phyloP scores from a whole-genome alignment of 176 grass and related monocot species.

The Lolium multiflorum region DNA sequence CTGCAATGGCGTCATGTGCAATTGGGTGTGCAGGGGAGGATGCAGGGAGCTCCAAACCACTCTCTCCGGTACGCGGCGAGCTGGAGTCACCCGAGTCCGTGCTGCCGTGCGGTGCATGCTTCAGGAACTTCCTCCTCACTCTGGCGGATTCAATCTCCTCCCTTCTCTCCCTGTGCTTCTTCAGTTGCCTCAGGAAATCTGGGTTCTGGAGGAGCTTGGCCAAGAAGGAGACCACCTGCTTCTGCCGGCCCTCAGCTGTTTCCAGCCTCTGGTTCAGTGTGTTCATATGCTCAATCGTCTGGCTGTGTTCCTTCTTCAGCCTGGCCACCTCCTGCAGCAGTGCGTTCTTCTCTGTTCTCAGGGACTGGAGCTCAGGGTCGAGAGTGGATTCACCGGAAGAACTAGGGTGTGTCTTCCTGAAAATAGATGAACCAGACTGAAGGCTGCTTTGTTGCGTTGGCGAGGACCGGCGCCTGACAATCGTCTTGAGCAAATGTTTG shows the following conservation, averaged over 20 bases:
- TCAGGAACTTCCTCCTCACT: slow-evolving; percentile 73
- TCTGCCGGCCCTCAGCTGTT: slow-evolving; percentile 76
- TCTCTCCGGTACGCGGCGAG: slow-evolving; percentile 27
- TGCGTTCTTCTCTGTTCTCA: slow-evolving; percentile 62
- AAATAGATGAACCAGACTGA: slow-evolving; percentile 41
- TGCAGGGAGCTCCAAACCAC: slow-evolving; percentile 33
- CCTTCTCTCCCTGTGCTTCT: slow-evolving; percentile 55
- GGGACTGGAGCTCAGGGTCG: slow-evolving; percentile 61
- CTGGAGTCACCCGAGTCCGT: slow-evolving; percentile 54
- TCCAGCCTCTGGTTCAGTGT: slow-evolving; percentile 72
- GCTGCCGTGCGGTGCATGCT: slow-evolving; percentile 49
- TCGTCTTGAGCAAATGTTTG: slow-evolving; percentile 77
- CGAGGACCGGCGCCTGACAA: slow-evolving; percentile 73
- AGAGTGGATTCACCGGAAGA: slow-evolving; percentile 56
- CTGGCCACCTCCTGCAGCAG: slow-evolving; percentile 68
- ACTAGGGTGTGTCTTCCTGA: slow-evolving; percentile 36
- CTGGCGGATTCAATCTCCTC: slow-evolving; percentile 46
- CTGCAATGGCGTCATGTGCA: background rate
- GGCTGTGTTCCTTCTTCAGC: slow-evolving; percentile 71
- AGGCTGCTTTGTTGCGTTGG: slow-evolving; percentile 57
- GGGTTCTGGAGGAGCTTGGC: slow-evolving; percentile 77
- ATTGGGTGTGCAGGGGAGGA: slow-evolving; percentile 21
- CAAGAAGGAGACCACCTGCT: slow-evolving; percentile 90
- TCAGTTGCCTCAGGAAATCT: slow-evolving; percentile 62
- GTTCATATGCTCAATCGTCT: slow-evolving; percentile 73